Conservation (phyloP, 1,284 basidiomycete genomes). For the Tylopilus sp. region DNA sequence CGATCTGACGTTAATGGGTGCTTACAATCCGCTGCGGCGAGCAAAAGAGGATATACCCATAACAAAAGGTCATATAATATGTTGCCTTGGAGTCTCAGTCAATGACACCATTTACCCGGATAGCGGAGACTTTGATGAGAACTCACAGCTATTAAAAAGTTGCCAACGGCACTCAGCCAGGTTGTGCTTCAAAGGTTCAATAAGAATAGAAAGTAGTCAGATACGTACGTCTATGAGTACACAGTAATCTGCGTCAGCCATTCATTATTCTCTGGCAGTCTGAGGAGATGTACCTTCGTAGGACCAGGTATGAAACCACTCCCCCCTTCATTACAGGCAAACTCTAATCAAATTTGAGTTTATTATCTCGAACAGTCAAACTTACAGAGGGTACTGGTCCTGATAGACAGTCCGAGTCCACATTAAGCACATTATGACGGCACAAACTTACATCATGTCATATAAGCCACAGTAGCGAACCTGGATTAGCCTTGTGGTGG, state of each 20-base stretch:
- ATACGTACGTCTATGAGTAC: neutral
- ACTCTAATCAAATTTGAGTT: too few relatives aligned
- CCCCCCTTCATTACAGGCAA: neutral
- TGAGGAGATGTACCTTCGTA: neutral
- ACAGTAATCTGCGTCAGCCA: too few relatives aligned
- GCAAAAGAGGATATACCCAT: neutral
- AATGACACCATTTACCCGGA: too few relatives aligned
- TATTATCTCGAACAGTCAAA: too few relatives aligned
- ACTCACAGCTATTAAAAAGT: neutral
- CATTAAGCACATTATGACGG: too few relatives aligned
- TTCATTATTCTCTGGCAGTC: too few relatives aligned
- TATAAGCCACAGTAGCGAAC: neutral
- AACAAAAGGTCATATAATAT: neutral
- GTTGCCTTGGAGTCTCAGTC: neutral
- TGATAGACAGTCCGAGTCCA: neutral
- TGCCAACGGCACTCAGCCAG: too few relatives aligned
- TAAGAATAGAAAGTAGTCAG: too few relatives aligned
- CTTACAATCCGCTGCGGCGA: neutral
- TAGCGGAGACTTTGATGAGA: neutral
- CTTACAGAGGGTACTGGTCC: too few relatives aligned
- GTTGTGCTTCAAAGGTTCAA: too few relatives aligned
- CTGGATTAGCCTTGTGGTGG: neutral
- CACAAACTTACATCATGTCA: neutral
- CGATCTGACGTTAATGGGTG: neutral
- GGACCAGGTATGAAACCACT: neutral